A percentile compares a stretch with the other conserved stretches of the same genome.
These are phyloP conservation scores for Apophysomyces sp. DNA, from an alignment of 371 early-diverging fungal species.

Conservation along the genomic window DNA sequence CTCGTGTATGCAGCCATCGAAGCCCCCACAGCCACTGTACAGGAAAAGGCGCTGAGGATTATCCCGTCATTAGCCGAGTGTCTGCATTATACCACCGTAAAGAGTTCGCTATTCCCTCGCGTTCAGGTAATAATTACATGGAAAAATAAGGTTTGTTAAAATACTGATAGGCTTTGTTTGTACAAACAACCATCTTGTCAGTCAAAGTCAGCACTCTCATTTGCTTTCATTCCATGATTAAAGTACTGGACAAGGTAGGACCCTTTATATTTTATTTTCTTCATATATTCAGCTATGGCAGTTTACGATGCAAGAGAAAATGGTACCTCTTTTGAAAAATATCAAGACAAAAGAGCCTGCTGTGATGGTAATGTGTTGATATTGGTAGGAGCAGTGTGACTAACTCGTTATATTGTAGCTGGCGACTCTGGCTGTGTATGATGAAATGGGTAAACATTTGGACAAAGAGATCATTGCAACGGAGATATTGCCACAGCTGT, in stretches of 20 bases:
- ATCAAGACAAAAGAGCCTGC: conserved; percentile 81
- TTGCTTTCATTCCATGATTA: conserved; percentile 76
- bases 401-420: conserved; percentile 33
- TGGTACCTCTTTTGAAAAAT: conserved; percentile 73
- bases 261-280: background rate
- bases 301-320: conserved; percentile 69
- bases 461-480: conserved; percentile 78
- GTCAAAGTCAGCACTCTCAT: conserved; percentile 76
- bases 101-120: conserved; percentile 71
- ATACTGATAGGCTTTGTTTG: conserved; percentile 53
- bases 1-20: conserved; percentile 72
- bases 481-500: conserved; percentile 76
- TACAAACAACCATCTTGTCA: conserved; percentile 66
- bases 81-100: conserved; percentile 71
- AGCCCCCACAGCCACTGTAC: conserved; percentile 61
- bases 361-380: conserved; percentile 56
- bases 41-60: conserved; percentile 75
- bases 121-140: conserved; percentile 50
- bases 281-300: conserved; percentile 2
- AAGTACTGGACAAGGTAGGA: conserved; percentile 67
- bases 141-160: background rate
- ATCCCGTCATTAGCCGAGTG: conserved; percentile 62
- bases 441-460: conserved; percentile 70
- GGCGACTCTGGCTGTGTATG: conserved; percentile 80
- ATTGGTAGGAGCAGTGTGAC: background rate